Conservation (phyloP, 257 asterid genomes). For the Petrea volubilis region DNA sequence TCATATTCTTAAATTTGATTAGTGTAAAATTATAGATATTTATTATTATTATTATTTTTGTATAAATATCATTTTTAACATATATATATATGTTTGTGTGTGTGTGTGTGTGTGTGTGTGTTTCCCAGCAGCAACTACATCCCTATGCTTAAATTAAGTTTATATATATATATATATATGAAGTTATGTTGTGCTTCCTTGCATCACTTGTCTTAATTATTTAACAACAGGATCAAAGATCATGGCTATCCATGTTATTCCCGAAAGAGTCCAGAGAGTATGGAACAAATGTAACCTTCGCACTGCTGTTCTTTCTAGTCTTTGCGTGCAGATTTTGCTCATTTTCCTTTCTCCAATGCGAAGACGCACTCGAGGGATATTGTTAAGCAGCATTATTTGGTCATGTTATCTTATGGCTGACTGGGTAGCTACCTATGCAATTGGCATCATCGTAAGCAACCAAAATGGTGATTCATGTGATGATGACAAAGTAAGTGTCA, state of each 20-base stretch:
- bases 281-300: conserved; percentile 34
- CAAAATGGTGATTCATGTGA: background rate
- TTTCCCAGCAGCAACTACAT: too few species aligned
- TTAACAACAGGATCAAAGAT: background rate
- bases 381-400: conserved; percentile 3
- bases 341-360: background rate
- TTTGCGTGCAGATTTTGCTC: conserved; percentile 20
- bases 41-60: too few species aligned
- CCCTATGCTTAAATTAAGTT: too few species aligned
- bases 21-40: too few species aligned
- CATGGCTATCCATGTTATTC: background rate
- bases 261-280: background rate
- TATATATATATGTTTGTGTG: too few species aligned
- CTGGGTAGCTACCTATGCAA: conserved; percentile 25
- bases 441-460: conserved; percentile 27
- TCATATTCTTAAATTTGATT: too few species aligned
- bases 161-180: too few species aligned
- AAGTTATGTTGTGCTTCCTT: too few species aligned
- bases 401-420: conserved; percentile 30
- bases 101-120: too few species aligned
- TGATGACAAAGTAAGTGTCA: background rate
- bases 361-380: background rate
- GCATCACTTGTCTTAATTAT: too few species aligned
- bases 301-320: conserved; percentile 25
- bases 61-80: too few species aligned